Evolutionary conservation across 179 eudicot species (phyloP).

Genomic region (Vitellaria paradoxa): DNA sequence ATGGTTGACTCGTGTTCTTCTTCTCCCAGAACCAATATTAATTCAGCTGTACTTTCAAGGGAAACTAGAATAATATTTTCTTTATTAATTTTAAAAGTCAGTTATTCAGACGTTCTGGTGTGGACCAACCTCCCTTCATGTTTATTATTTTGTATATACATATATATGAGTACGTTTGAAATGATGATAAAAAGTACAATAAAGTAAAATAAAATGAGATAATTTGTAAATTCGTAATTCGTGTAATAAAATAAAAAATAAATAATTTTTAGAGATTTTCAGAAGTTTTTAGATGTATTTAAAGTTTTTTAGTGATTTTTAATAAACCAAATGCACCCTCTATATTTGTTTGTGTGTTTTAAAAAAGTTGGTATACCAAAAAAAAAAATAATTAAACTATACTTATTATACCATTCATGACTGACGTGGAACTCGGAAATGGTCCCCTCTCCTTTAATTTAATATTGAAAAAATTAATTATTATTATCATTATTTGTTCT

Average conservation of each 20-base stretch:
- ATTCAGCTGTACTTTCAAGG: background rate
- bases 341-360: background rate
- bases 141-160: too few relatives aligned
- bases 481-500: too few relatives aligned
- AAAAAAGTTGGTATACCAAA: background rate
- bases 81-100: background rate
- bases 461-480: background rate
- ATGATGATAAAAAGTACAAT: too few relatives aligned
- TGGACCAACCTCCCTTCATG: background rate
- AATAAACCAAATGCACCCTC: too few relatives aligned
- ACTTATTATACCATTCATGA: background rate
- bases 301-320: too few relatives aligned
- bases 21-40: background rate
- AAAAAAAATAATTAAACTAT: background rate
- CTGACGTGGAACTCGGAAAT: background rate
- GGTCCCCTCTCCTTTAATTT: background rate
- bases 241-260: too few relatives aligned
- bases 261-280: too few relatives aligned
- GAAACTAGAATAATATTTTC: background rate
- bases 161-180: too few relatives aligned
- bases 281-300: too few relatives aligned
- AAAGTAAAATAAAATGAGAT: too few relatives aligned
- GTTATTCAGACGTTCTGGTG: background rate
- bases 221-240: too few relatives aligned
- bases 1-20: background rate